These are phyloP conservation scores for Melampsora americana DNA, from an alignment of 1,284 basidiomycete species.

Conservation along the genomic window DNA sequence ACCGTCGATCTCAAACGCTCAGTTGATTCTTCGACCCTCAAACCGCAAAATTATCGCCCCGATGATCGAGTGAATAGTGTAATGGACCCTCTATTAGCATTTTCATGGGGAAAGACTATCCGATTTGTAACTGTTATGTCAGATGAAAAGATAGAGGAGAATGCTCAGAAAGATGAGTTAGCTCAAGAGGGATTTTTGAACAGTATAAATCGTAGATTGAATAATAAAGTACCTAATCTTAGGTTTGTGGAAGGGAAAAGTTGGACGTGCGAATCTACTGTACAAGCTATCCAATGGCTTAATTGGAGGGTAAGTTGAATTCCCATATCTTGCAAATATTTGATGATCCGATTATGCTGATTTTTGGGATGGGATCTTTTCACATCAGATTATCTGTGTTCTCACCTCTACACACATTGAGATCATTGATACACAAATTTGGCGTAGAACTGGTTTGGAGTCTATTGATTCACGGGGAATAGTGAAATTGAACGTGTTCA, in stretches of 20 bases:
- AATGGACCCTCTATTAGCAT: conserved; percentile 40
- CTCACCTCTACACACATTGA: conserved; percentile 42
- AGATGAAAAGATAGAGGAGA: background rate
- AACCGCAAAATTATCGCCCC: background rate
- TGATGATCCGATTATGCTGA: background rate
- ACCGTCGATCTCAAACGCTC: conserved; percentile 1
- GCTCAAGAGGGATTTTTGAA: conserved; percentile 32
- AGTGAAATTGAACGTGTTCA: conserved; percentile 29
- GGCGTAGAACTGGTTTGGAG: conserved; percentile 38
- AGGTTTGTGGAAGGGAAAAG: conserved; percentile 53
- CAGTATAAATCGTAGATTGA: conserved; percentile 46
- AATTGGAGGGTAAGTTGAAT: conserved; percentile 49
- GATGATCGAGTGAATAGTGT: background rate
- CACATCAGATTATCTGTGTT: conserved; percentile 34
- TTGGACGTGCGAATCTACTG: conserved; percentile 53
- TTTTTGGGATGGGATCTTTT: too few species aligned
- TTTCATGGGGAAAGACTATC: conserved; percentile 35
- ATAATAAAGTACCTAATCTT: conserved; percentile 41
- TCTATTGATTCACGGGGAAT: conserved; percentile 28
- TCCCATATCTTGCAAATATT: background rate
- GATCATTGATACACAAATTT: conserved; percentile 44
- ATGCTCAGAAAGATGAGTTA: background rate
- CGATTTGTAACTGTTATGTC: conserved; percentile 34
- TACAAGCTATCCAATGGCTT: conserved; percentile 58
- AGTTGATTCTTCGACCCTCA: background rate